Evolutionary conservation across 768 basidiomycete species (phyloP).

Genomic region (Sarcodon sp.): DNA sequence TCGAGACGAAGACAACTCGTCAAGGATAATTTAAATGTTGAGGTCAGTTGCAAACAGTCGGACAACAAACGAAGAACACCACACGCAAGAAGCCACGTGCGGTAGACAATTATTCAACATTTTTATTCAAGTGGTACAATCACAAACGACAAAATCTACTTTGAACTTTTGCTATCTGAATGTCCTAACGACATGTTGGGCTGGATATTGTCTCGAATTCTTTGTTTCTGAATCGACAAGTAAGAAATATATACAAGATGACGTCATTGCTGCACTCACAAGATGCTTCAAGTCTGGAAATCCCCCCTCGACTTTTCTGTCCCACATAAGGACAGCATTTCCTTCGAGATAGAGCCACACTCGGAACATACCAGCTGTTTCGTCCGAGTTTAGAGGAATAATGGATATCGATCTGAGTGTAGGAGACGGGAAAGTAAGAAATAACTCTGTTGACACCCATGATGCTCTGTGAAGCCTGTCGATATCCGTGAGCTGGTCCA

Average conservation of each 20-base stretch:
- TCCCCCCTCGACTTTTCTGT: conserved; percentile 80
- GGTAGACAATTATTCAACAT: not conserved
- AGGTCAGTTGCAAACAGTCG: not conserved
- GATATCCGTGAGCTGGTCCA: not conserved
- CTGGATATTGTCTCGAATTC: conserved; percentile 71
- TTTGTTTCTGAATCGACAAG: conserved; percentile 56
- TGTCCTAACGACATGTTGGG: conserved; percentile 80
- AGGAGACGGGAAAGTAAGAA: conserved; percentile 84
- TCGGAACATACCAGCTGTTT: conserved; percentile 83
- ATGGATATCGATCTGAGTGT: conserved; percentile 52
- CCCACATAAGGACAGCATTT: conserved; percentile 57
- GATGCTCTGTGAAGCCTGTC: conserved; percentile 82
- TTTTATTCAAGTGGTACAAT: not conserved
- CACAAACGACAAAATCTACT: not conserved
- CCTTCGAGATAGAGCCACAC: conserved; percentile 59
- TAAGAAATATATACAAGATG: not conserved
- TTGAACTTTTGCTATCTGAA: conserved; percentile 47
- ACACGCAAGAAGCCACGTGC: not conserved
- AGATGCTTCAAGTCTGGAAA: conserved; percentile 86
- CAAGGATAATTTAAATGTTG: not conserved
- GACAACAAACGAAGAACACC: not conserved
- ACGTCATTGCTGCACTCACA: conserved; percentile 29
- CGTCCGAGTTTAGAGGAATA: conserved; percentile 63
- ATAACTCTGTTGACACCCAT: conserved; percentile 89
- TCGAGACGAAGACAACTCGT: not conserved